These are phyloP conservation scores for Ceratobasidium sp. DNA, from an alignment of 1,284 basidiomycete genomes.

Conservation along the genomic window DNA sequence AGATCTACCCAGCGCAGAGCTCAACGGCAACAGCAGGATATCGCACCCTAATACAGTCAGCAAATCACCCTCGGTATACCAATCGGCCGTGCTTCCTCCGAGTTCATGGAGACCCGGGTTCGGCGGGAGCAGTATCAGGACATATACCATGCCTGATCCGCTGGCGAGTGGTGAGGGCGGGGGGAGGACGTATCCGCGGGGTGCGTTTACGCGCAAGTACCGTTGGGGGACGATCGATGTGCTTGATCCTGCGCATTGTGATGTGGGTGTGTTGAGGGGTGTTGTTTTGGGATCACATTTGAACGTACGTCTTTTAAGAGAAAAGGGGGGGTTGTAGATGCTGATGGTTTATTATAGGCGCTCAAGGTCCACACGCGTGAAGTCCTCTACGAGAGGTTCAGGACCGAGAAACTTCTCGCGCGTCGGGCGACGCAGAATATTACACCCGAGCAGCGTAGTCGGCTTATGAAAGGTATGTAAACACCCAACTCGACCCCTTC, in stretches of 20 bases:
- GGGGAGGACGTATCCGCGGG: slow-evolving; percentile 69
- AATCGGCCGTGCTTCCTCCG: slow-evolving; percentile 44
- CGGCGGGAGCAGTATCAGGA: slow-evolving; percentile 33
- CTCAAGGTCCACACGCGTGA: slow-evolving; percentile 84
- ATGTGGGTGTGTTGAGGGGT: slow-evolving; percentile 84
- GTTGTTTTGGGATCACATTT: slow-evolving; percentile 83
- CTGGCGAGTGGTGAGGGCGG: slow-evolving; percentile 53
- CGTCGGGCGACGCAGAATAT: slow-evolving; percentile 82
- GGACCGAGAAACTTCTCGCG: slow-evolving; percentile 86
- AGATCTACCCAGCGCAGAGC: slow-evolving; percentile 36
- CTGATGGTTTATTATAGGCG: slow-evolving; percentile 63
- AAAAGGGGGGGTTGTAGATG: slow-evolving; percentile 41
- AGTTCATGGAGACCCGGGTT: slow-evolving; percentile 54
- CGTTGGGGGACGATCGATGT: slow-evolving; percentile 88
- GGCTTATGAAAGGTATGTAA: slow-evolving; percentile 41
- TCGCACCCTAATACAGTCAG: slow-evolving; percentile 54
- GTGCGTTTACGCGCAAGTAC: slow-evolving; percentile 79
- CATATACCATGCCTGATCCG: slow-evolving; percentile 2
- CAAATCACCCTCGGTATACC: slow-evolving; percentile 69
- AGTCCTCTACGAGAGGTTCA: slow-evolving; percentile 85
- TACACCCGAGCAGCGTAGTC: slow-evolving; percentile 52
- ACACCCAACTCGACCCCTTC: no score
- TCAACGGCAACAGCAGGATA: not conserved
- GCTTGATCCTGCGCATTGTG: slow-evolving; percentile 83
- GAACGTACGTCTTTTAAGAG: slow-evolving; percentile 67